Evolutionary conservation across 2,329 filamentous ascomycete genomes (phyloP), one percentile per base, ranked within the genome.

Genomic region (Ascochyta fabae): DNA sequence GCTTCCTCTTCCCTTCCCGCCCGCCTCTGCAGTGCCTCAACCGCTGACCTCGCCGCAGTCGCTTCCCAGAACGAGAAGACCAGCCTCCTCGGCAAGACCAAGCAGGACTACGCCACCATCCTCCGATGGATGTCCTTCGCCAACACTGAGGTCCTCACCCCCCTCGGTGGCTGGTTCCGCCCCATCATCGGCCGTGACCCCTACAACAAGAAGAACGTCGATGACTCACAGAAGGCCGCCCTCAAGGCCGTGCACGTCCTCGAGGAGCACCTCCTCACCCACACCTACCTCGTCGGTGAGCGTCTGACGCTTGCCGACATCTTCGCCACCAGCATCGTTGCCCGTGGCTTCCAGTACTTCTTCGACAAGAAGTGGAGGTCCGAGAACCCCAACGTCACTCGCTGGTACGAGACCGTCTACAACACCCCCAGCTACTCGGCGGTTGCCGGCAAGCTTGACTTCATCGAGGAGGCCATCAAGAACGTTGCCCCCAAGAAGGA

Each of bases 51-150:
- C 39, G 15, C 43, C 24, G 24, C 75, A 98, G 95, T 99, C 78
- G 92, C 95, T 74, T 98, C 95, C 71, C 95, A 99, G 84, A 99
- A 99, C 80, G 95, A 98, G 89, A 98, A 98, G 90, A 99, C 95
- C 73, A 96, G 92, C 70, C 92, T 99, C 67, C 88, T 99, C 72
- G 95, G 95, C 77, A 98, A 98, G 89, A 99, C 93, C 83, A 99
- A 99, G 90, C 94, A 99, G 85, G 95, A 99, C 88, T 92, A 98
- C 81, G 95, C 95, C 72, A 93, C 93, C 69, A 99, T 99, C 80
- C 85, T 99, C 77, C 91, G 90, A 81, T 99, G 95, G 95, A 88
- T 97, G 89, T 98, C 94, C 66, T 98, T 88, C 82, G 90, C 89
- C 86, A 99, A 98, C 88, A 78, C 81, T 58, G 94, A 99, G 84